Evolutionary conservation across 768 basidiomycete genomes (phyloP).

Genomic region (Antrodiella citrinella): DNA sequence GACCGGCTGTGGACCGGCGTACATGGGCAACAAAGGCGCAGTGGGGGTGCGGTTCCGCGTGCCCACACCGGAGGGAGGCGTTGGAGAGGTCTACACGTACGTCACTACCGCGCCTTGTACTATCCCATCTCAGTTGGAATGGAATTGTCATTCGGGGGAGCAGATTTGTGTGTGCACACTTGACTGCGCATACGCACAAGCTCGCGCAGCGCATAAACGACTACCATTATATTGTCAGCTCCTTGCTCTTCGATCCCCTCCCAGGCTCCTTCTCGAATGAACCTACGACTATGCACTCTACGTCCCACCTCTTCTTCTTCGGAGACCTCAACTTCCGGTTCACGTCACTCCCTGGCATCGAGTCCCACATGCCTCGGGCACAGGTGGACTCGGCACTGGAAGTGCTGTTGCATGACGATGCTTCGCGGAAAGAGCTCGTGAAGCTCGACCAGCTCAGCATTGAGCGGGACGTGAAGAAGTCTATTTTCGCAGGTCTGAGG

Average conservation of each 20-base stretch:
- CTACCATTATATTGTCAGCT: constrained; percentile 73
- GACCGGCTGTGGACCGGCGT: constrained; percentile 63
- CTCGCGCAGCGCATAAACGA: constrained; percentile 62
- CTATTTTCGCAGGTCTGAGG: constrained; percentile 60
- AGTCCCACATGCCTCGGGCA: constrained; percentile 13
- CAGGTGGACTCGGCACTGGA: constrained; percentile 22
- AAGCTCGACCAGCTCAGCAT: constrained; percentile 66
- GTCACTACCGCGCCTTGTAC: constrained; percentile 22
- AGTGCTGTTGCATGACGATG: constrained; percentile 30
- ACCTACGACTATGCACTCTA: constrained; percentile 65
- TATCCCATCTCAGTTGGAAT: constrained; percentile 2
- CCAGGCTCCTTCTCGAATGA: constrained; percentile 25
- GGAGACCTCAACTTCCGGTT: constrained; percentile 94
- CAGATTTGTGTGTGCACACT: constrained; percentile 90
- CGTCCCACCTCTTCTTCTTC: constrained; percentile 87
- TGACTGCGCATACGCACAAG: constrained; percentile 73
- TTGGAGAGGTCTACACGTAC: constrained; percentile 81
- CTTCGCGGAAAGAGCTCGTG: constrained; percentile 49
- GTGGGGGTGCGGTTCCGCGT: constrained; percentile 83
- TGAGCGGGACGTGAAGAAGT: constrained; percentile 52
- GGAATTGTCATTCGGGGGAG: not conserved
- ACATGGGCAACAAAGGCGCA: constrained; percentile 94
- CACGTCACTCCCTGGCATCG: constrained; percentile 47
- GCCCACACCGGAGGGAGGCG: constrained; percentile 39
- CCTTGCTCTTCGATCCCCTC: constrained; percentile 66